These are phyloP conservation scores for Colletotrichum sp. DNA, from an alignment of 2,329 filamentous ascomycete species.

Conservation along the genomic window DNA sequence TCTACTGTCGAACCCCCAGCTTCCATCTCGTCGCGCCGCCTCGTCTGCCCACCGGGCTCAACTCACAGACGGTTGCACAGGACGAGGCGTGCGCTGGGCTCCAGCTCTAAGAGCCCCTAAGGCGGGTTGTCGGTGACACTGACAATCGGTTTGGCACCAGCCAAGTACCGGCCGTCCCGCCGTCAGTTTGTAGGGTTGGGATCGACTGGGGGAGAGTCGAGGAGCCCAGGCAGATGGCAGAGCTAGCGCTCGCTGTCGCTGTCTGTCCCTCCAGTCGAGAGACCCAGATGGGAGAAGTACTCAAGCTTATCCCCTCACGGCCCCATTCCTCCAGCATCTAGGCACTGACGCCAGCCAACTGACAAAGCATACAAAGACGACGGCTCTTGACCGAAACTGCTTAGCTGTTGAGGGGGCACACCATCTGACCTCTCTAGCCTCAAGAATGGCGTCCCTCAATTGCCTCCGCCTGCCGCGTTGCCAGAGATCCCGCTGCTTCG, in stretches of 20 bases:
- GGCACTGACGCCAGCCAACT: not conserved
- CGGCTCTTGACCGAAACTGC: not conserved
- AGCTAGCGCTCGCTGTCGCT: not conserved
- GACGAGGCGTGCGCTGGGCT: not conserved
- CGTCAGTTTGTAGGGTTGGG: not conserved
- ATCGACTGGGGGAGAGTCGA: not conserved
- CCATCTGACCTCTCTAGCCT: constrained; percentile 3
- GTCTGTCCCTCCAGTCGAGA: not conserved
- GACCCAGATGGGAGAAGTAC: not conserved
- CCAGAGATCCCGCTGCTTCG: not conserved
- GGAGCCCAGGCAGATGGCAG: not conserved
- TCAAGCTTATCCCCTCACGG: not conserved
- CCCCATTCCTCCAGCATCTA: not conserved
- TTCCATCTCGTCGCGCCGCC: not conserved
- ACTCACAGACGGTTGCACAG: not conserved
- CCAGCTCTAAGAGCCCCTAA: not conserved
- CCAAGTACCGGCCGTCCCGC: constrained; percentile 4
- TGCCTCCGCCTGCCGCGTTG: not conserved
- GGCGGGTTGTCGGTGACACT: not conserved
- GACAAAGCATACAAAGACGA: not conserved
- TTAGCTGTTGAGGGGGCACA: not conserved
- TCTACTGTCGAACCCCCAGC: not conserved
- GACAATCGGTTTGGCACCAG: not conserved
- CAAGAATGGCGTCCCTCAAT: not conserved
- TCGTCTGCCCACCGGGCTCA: not conserved